Conservation (phyloP, 1,139 yeast species). For the Magnusiomyces magnusii region DNA sequence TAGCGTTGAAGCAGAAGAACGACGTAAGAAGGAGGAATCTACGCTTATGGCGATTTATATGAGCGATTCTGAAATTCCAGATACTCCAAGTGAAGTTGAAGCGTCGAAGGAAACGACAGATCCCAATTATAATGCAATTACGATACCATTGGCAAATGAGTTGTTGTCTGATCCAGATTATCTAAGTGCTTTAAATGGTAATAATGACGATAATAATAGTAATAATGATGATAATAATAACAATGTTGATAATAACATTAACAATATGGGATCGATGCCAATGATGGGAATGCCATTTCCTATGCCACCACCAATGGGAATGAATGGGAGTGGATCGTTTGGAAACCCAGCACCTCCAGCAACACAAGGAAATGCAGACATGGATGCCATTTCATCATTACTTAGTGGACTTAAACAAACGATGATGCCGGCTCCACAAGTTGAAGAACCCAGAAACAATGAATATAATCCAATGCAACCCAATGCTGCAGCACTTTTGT, state of each 20-base stretch:
- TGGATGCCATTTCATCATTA: background rate
- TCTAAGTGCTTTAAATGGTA: background rate
- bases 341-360: background rate
- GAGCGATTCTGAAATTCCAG: constrained; percentile 27
- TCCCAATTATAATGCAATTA: constrained; percentile 11
- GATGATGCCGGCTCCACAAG: background rate
- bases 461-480: constrained; percentile 2
- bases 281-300: background rate
- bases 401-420: constrained; percentile 1
- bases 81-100: constrained; percentile 27
- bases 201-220: background rate
- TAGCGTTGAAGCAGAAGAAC: constrained; percentile 27
- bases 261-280: background rate
- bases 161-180: background rate
- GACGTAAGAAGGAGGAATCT: constrained; percentile 25
- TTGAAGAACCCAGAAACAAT: background rate
- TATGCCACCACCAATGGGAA: background rate
- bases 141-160: constrained; percentile 17
- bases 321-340: background rate
- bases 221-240: background rate
- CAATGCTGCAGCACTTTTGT: background rate
- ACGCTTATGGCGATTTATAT: constrained; percentile 26
- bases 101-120: constrained; percentile 6
- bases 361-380: background rate
- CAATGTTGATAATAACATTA: too few relatives aligned